phyloP scores from a whole-genome alignment of 345 rosid species.

The Eucalyptus tenuipes region DNA sequence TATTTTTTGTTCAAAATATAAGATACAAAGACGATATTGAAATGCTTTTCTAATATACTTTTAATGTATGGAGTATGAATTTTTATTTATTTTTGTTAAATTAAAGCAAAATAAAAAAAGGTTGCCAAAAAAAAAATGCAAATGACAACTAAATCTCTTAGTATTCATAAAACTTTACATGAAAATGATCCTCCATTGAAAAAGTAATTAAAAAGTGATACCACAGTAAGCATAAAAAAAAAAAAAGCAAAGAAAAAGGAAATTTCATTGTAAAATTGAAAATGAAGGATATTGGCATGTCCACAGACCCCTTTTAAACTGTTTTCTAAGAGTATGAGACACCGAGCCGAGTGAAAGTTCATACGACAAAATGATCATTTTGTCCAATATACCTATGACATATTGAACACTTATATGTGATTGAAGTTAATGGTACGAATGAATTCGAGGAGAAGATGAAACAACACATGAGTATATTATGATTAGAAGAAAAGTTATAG shows the following conservation, averaged over 20 bases:
- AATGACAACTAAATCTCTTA: not conserved
- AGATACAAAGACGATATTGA: not conserved
- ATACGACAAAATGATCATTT: not conserved
- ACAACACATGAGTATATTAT: not conserved
- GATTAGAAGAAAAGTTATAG: not conserved
- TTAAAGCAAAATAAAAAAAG: not conserved
- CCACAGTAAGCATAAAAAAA: not conserved
- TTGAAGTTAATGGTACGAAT: not conserved
- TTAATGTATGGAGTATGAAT: not conserved
- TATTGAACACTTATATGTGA: not conserved
- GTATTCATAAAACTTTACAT: not conserved
- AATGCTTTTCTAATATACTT: not conserved
- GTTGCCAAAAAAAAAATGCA: not conserved
- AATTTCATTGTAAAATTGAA: not conserved
- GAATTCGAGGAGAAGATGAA: not conserved
- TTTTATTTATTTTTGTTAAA: not conserved
- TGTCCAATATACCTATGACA: not conserved
- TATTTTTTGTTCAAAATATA: not conserved
- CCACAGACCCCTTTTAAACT: not conserved
- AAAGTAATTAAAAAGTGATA: not conserved
- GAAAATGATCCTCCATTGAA: not conserved
- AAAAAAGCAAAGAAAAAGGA: not conserved
- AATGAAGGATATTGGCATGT: not conserved
- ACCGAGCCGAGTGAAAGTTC: not conserved
- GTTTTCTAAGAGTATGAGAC: not conserved